These are phyloP conservation scores for Carex myosuroides DNA, from an alignment of 176 grass and related monocot species.

Conservation along the genomic window DNA sequence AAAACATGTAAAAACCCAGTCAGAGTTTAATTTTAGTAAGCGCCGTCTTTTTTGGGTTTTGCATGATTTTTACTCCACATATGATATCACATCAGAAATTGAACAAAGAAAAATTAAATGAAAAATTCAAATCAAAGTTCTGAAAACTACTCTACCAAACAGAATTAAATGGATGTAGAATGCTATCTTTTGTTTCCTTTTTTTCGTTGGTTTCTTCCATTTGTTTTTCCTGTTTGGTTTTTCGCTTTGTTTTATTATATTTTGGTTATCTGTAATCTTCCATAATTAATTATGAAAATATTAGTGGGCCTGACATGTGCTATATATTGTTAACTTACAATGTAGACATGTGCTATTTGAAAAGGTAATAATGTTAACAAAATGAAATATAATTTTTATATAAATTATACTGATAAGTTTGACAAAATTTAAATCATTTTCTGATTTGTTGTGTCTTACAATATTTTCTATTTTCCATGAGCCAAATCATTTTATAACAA, in stretches of 20 bases:
- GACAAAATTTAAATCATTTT: too few species aligned
- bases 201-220: not conserved
- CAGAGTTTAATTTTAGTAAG: not conserved
- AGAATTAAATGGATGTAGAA: not conserved
- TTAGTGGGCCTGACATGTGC: not conserved
- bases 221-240: conserved; percentile 4
- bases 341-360: not conserved
- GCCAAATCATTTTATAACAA: too few species aligned
- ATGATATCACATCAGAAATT: too few species aligned
- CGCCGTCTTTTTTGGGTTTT: not conserved
- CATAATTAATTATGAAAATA: not conserved
- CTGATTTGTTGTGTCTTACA: too few species aligned
- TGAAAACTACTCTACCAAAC: not conserved
- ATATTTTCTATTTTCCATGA: too few species aligned
- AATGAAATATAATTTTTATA: too few species aligned
- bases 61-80: too few species aligned
- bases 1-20: not conserved
- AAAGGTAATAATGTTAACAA: too few species aligned
- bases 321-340: not conserved
- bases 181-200: not conserved
- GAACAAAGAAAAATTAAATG: too few species aligned
- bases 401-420: too few species aligned
- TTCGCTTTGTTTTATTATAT: not conserved
- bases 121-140: too few species aligned
- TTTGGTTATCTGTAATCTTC: not conserved